These are phyloP conservation scores for Knoxia roxburghii DNA, from an alignment of 257 asterid species.

Conservation along the genomic window DNA sequence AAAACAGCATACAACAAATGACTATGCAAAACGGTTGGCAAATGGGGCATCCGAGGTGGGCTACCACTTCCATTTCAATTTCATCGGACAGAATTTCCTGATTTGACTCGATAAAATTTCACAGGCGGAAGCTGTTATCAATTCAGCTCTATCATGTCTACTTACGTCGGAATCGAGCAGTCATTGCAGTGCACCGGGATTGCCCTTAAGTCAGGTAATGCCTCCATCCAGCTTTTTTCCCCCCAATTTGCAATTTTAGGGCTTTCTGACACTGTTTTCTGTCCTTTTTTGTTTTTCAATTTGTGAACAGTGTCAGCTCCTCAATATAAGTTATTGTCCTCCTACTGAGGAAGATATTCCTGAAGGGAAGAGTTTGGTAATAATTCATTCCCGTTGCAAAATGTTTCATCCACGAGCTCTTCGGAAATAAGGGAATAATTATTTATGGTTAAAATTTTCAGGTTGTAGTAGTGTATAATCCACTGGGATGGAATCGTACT, in stretches of 20 bases:
- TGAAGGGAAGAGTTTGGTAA: conserved; percentile 66
- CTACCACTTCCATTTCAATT: background rate
- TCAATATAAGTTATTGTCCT: conserved; percentile 79
- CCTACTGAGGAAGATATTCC: conserved; percentile 64
- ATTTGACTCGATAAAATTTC: conserved; percentile 11
- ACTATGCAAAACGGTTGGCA: conserved; percentile 81
- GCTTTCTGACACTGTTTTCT: conserved; percentile 14
- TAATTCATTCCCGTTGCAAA: conserved; percentile 14
- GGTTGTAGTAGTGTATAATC: conserved; percentile 75
- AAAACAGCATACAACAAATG: conserved; percentile 79
- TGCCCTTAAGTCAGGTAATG: conserved; percentile 57
- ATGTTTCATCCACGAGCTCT: background rate
- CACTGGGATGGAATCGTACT: conserved; percentile 81
- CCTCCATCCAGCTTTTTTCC: background rate
- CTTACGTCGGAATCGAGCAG: conserved; percentile 34
- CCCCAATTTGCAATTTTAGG: no score
- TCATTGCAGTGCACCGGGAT: conserved; percentile 38
- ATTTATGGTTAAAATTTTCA: conserved; percentile 26
- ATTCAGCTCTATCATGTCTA: conserved; percentile 69
- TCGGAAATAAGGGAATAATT: background rate
- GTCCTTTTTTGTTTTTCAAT: conserved; percentile 10
- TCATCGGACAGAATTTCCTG: background rate
- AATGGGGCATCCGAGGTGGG: conserved; percentile 70
- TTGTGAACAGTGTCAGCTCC: conserved; percentile 61
- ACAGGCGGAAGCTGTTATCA: conserved; percentile 57